Evolutionary conservation across 2,329 filamentous ascomycete genomes (phyloP).

Genomic region (Dactylellina haptotyla): DNA sequence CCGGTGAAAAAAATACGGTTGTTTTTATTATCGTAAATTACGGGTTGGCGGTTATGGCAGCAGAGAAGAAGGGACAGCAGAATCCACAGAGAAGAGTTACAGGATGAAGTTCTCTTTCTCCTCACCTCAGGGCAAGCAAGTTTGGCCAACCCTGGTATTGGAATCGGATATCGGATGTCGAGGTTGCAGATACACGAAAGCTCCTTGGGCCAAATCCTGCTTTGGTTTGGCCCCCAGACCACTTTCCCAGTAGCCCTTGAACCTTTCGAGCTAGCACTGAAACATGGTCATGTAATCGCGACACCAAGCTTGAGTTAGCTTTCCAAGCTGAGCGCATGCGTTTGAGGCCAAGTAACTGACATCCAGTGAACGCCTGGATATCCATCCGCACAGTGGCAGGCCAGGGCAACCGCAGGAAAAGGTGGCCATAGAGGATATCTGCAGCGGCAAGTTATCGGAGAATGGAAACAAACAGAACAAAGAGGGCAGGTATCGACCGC

Average conservation of each 20-base stretch:
- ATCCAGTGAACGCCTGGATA: conserved; percentile 9
- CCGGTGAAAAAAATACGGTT: no score
- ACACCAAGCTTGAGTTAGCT: conserved; percentile 4
- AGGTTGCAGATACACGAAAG: conserved; percentile 40
- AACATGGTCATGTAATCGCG: conserved; percentile 42
- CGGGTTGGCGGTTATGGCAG: no score
- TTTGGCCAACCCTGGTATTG: conserved; percentile 50
- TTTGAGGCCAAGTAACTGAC: conserved; percentile 6
- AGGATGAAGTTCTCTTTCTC: conserved; percentile 25
- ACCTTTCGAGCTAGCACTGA: conserved; percentile 38
- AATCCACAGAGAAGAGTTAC: conserved; percentile 8
- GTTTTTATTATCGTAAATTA: no score
- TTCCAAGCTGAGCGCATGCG: neutral
- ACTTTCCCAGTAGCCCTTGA: conserved; percentile 32
- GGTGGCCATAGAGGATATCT: conserved; percentile 24
- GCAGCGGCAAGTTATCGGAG: conserved; percentile 35
- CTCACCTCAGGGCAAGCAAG: conserved; percentile 22
- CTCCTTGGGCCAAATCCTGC: conserved; percentile 45
- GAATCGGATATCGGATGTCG: conserved; percentile 51
- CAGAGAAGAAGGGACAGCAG: conserved; percentile 6
- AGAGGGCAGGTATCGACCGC: conserved; percentile 10
- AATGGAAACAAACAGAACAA: conserved; percentile 13
- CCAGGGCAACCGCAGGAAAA: conserved; percentile 22
- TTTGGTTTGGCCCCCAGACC: conserved; percentile 31
- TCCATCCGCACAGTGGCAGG: conserved; percentile 18